These are phyloP conservation scores for Backusella westeae DNA, from an alignment of 192 early-diverging fungal genomes.

Conservation along the genomic window DNA sequence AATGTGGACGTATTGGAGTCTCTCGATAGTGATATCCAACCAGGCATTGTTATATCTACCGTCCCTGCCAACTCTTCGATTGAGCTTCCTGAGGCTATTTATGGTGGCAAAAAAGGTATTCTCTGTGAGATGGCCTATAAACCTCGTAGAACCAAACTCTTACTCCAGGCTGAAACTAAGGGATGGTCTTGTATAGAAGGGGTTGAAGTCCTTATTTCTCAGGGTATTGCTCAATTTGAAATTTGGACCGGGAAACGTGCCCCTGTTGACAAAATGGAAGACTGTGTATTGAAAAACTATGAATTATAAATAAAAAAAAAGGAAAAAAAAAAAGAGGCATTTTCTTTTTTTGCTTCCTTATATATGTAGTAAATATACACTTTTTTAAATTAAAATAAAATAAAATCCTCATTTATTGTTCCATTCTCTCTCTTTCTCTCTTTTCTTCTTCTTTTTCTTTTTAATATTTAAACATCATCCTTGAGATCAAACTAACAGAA, in stretches of 20 bases:
- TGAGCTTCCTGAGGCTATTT: slow-evolving; percentile 50
- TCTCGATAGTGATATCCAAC: slow-evolving; percentile 44
- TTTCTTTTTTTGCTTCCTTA: background rate
- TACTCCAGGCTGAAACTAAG: slow-evolving; percentile 57
- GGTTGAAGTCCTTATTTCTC: slow-evolving; percentile 85
- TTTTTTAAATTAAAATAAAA: too few species aligned
- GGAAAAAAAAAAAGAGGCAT: background rate
- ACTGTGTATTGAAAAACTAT: slow-evolving; percentile 45
- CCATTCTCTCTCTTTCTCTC: too few species aligned
- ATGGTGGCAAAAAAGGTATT: slow-evolving; percentile 58
- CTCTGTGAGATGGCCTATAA: slow-evolving; percentile 95
- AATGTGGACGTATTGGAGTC: slow-evolving; percentile 42
- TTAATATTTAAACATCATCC: too few species aligned
- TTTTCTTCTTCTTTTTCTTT: too few species aligned
- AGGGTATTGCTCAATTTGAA: slow-evolving; percentile 90
- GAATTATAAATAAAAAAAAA: slow-evolving; percentile 17
- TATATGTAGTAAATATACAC: background rate
- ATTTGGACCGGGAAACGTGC: slow-evolving; percentile 77
- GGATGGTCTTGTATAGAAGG: slow-evolving; percentile 77
- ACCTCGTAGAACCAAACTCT: slow-evolving; percentile 76
- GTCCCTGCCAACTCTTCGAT: slow-evolving; percentile 73
- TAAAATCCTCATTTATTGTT: too few species aligned
- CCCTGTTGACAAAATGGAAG: slow-evolving; percentile 49
- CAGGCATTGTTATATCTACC: slow-evolving; percentile 69
- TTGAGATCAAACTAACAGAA: too few species aligned